Percentiles rank a stretch among this genome's conserved stretches.
These are phyloP conservation scores for Sphagnum fallax DNA, from an alignment of 228 moss, liverwort and hornwort species.

Conservation along the genomic window DNA sequence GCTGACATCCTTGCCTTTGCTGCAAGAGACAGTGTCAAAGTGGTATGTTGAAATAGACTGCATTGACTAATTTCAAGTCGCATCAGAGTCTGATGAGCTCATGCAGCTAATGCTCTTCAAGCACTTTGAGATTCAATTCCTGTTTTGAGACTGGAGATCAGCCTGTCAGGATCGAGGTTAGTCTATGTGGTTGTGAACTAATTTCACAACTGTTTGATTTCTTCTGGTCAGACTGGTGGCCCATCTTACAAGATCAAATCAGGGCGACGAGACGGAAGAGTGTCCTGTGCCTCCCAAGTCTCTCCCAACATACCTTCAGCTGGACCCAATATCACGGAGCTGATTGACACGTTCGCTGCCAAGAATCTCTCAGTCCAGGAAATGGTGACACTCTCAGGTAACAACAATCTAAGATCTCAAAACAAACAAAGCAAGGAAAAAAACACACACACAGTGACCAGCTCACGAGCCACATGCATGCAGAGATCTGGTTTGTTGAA, in stretches of 20 bases:
- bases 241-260: constrained; percentile 36
- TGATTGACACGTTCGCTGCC: constrained; percentile 33
- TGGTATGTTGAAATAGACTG: constrained; percentile 18
- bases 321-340: constrained; percentile 24
- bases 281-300: constrained; percentile 17
- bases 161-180: too few species aligned
- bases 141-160: not conserved
- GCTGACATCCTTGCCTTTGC: constrained; percentile 51
- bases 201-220: not conserved
- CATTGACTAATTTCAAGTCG: too few species aligned
- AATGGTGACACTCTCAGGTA: too few species aligned
- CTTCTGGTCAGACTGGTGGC: constrained; percentile 25
- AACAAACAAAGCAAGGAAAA: not conserved
- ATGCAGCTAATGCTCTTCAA: too few species aligned
- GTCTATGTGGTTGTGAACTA: too few species aligned
- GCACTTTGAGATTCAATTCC: too few species aligned
- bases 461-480: not conserved
- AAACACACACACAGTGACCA: too few species aligned
- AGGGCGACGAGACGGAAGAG: constrained; percentile 25
- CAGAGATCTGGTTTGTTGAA: not conserved
- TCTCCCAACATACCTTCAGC: constrained; percentile 24
- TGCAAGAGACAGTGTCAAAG: constrained; percentile 47
- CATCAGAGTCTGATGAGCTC: too few species aligned
- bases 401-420: not conserved
- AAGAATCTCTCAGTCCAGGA: not conserved